Base-by-base conservation (phyloP, 2,329 filamentous ascomycete species). In the Xylariaceae sp. region DNA sequence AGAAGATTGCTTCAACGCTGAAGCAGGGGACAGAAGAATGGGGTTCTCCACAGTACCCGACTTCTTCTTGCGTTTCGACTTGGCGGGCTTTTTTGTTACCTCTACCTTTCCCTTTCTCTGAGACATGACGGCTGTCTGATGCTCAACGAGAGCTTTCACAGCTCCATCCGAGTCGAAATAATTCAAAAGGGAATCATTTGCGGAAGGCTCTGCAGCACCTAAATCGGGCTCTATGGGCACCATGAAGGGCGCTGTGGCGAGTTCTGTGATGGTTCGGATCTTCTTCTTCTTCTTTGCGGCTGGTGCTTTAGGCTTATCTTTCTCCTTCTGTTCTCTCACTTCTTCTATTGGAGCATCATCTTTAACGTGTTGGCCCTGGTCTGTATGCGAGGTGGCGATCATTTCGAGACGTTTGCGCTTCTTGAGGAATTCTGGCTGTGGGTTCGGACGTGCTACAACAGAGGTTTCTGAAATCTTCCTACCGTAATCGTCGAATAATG, bases 251-350 rank as follows among this genome's bases (percentile, higher is more conserved):
- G 86, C 83, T 1, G 83, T 91, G 9, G 87, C 86, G 37, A 87
- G 66, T 31, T 81, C 86, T 0, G 89, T 95, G 42, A 95, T 83
- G 0, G 88, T 94, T 31, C 79, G 80, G 0, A 81, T 65, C 60
- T 85, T 90, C 64, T 86, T 89, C n/a, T n/a, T n/a, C n/a, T n/a
- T 26, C 61, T 79, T 81, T 3, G 73, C 65, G 4, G 70, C 67
- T 50, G 79, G 84, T 17, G 64, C 58, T 55, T 77, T 79, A 1
- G 54, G 45, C 54, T 61, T 37, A 59, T 50, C 17, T 47, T 47
- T 53, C 48, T 32, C 30, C 16, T 32, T 32, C 30, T 7, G 13
- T 7, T 13, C 6, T 13, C 34, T 31, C 12, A 19, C 13, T 9
- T 39, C 30, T 11, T 40, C 39, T 4, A 54, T 48, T 0, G 64